A percentile compares a stretch with the other conserved stretches of the same genome.
These are phyloP conservation scores for Artemisia argyi DNA, from an alignment of 129 eudicot species.

Conservation along the genomic window DNA sequence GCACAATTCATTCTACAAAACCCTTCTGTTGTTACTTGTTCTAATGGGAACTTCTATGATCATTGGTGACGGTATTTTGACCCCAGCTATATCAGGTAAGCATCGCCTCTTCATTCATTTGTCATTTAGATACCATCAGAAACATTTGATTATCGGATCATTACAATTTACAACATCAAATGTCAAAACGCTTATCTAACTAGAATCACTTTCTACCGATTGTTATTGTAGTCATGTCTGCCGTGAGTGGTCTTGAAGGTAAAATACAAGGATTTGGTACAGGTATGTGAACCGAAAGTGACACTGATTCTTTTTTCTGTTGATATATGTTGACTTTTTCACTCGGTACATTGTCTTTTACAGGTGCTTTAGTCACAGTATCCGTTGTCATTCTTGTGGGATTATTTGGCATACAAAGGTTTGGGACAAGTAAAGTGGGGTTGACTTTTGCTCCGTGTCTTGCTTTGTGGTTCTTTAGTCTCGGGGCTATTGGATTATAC, in stretches of 20 bases:
- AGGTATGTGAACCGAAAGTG: conserved; percentile 45
- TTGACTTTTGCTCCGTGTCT: conserved; percentile 90
- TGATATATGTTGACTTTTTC: conserved; percentile 4
- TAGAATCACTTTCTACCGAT: conserved; percentile 5
- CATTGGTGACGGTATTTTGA: conserved; percentile 93
- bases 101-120: background rate
- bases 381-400: conserved; percentile 74
- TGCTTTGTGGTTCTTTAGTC: conserved; percentile 88
- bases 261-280: conserved; percentile 79
- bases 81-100: conserved; percentile 96
- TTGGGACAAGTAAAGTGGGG: conserved; percentile 96
- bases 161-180: background rate
- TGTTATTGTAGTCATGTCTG: conserved; percentile 74
- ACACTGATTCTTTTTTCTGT: background rate
- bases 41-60: conserved; percentile 96
- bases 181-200: background rate
- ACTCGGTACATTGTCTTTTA: conserved; percentile 6
- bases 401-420: conserved; percentile 84
- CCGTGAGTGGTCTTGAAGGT: conserved; percentile 96
- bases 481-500: conserved; percentile 87
- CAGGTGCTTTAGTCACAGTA: conserved; percentile 82
- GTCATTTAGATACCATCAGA: too few relatives aligned
- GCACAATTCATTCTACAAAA: conserved; percentile 61
- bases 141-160: background rate
- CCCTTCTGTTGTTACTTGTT: conserved; percentile 79